These are phyloP conservation scores for Oenanthe sinensis DNA, from an alignment of 129 eudicot genomes.

Conservation along the genomic window DNA sequence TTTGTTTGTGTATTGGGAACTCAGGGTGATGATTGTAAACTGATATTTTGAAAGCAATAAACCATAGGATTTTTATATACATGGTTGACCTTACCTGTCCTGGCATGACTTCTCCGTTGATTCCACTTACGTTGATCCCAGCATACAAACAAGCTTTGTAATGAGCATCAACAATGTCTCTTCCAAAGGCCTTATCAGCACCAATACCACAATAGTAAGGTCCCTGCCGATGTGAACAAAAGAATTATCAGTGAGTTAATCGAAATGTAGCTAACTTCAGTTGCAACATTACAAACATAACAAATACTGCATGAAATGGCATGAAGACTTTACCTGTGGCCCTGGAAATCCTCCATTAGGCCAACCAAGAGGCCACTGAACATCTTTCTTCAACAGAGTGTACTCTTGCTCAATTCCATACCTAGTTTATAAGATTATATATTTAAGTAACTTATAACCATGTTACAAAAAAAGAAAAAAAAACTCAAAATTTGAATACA, in stretches of 20 bases:
- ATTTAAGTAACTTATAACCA: not conserved
- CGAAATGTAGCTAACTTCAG: not conserved
- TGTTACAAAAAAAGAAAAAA: not conserved
- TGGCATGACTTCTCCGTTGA: conserved; percentile 91
- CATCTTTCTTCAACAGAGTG: conserved; percentile 58
- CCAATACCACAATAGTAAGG: conserved; percentile 86
- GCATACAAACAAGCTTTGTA: conserved; percentile 83
- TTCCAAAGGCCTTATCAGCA: conserved; percentile 80
- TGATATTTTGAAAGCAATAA: not conserved
- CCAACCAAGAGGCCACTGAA: conserved; percentile 85
- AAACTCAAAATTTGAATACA: not conserved
- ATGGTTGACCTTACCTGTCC: conserved; percentile 49
- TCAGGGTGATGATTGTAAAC: not conserved
- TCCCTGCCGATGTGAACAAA: conserved; percentile 31
- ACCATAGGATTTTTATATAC: not conserved
- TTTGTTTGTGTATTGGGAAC: not conserved
- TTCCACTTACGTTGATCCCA: conserved; percentile 79
- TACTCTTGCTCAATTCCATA: conserved; percentile 81
- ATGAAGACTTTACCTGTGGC: conserved; percentile 36
- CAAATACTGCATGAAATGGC: not conserved
- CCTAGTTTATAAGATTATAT: conserved; percentile 25
- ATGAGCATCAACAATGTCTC: conserved; percentile 78
- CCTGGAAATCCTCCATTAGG: conserved; percentile 77
- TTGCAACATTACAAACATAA: not conserved
- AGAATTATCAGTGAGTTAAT: not conserved